Base-by-base conservation (phyloP, 2,329 filamentous ascomycete species). In the Fusarium abutilonis region DNA sequence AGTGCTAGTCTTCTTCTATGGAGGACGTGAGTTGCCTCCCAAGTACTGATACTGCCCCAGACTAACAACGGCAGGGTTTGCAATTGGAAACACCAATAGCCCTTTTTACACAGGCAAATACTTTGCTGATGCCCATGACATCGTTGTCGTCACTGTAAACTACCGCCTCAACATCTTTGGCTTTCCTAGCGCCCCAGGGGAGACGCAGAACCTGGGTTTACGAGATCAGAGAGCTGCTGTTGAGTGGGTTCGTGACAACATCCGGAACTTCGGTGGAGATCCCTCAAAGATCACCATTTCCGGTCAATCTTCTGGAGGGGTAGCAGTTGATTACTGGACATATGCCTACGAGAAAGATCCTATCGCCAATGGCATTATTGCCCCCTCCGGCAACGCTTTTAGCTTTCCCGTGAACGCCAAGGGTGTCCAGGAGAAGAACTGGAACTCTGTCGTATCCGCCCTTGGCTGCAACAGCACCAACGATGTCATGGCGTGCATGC, bases 311-410 rank as follows among this genome's bases (percentile, higher is more conserved):
- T 74, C 74, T 0, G 74, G 74, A 0, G 68, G 74, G 1, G 73
- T 78, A 0, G 70, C 76, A 1, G 77, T 78, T 0, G 81, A 84
- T 60, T 78, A 79, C 66, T 82, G 79, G 73, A 75, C 79, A 6
- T 84, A 82, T 47, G 79, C 82, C 4, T 82, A 79, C 80, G 43
- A 63, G 3, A 52, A 79, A 0, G 79, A 84, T 38, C 80, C 82
- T 6, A 84, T 85, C 21, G 76, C 78, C n/a, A 69, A 74, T 7
- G 80, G 76, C 4, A 70, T 82, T 9, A 80, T 84, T 52, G 72
- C 78, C 4, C 74, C 78, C 6, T 82, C 81, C 34, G 82, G 74
- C 1, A 80, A 76, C 3, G 79, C 75, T 0, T 76, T 79, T 19
- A 80, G 80, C 65, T 81, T 83, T 60, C 73, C 76, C 5, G 64